Percentiles rank a stretch among this genome's conserved stretches.
Conservation (phyloP, 768 basidiomycete genomes). For the Asterophora lycoperdoides region DNA sequence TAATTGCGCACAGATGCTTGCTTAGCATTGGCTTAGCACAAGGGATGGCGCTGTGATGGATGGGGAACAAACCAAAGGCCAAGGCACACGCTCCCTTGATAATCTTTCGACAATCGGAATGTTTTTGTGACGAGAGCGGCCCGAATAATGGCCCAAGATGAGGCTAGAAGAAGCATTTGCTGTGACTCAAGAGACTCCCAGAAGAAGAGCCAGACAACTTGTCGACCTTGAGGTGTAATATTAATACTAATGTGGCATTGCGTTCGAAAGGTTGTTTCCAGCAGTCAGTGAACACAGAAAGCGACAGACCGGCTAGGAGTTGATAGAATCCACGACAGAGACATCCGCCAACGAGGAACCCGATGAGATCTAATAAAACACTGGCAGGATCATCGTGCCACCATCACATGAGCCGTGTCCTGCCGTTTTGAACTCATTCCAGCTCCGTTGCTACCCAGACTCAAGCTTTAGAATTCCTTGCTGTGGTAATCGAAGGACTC, state of each 20-base stretch:
- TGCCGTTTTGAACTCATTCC: slow-evolving; percentile 11
- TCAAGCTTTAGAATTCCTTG: slow-evolving; percentile 14
- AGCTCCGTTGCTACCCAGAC: slow-evolving; percentile 7
- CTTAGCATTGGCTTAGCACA: not conserved
- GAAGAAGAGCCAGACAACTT: not conserved
- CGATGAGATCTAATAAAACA: slow-evolving; percentile 17
- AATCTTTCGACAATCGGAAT: not conserved
- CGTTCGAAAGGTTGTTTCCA: no score
- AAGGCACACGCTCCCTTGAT: not conserved
- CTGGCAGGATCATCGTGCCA: not conserved
- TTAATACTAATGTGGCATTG: no score
- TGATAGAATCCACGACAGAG: slow-evolving; percentile 3
- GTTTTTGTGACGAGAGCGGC: not conserved
- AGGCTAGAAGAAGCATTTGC: not conserved
- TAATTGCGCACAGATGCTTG: not conserved
- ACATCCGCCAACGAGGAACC: not conserved
- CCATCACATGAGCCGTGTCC: slow-evolving; percentile 16
- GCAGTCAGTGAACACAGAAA: no score
- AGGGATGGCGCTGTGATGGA: not conserved
- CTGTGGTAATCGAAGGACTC: slow-evolving; percentile 16
- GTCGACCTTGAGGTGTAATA: no score
- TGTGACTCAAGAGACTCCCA: not conserved
- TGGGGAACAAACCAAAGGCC: not conserved
- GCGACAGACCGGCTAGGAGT: not conserved
- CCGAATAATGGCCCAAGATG: not conserved